These are phyloP conservation scores for Paramecium tetraurelia DNA, from an alignment of 73 alveolate species.

Conservation along the genomic window DNA sequence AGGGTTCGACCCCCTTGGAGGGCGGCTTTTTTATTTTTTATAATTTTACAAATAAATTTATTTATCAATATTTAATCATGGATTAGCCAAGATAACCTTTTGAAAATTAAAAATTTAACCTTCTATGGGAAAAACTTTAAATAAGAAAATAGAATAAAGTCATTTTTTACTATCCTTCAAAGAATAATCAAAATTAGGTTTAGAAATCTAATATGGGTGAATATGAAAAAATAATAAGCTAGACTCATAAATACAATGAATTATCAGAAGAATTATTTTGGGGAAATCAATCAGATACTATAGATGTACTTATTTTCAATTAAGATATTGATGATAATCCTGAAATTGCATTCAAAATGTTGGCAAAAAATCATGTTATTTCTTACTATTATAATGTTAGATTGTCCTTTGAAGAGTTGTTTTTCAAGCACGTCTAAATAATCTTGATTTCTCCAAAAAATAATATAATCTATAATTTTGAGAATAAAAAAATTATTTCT, in stretches of 20 bases:
- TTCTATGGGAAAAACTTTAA: background rate
- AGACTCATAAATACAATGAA: background rate
- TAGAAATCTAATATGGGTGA: background rate
- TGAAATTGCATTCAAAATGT: background rate
- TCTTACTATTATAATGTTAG: background rate
- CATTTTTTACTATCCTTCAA: background rate
- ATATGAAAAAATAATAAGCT: background rate
- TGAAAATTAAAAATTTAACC: background rate
- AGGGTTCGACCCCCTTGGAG: conserved; percentile 63
- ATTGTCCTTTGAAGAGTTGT: background rate
- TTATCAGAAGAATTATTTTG: background rate
- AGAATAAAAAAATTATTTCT: background rate
- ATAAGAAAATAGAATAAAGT: background rate
- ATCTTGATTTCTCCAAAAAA: background rate
- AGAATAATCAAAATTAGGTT: background rate
- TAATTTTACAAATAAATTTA: background rate
- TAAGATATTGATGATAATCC: background rate
- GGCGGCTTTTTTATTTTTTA: conserved; percentile 30
- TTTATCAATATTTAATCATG: background rate
- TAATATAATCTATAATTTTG: background rate
- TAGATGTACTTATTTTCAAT: background rate
- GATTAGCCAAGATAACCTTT: background rate
- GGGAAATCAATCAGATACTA: background rate
- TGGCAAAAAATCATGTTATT: background rate
- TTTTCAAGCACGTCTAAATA: background rate